Percentiles rank a stretch among this genome's conserved stretches.
Evolutionary conservation across 1,139 yeast species (phyloP).

Genomic region (Scheffersomyces titani): DNA sequence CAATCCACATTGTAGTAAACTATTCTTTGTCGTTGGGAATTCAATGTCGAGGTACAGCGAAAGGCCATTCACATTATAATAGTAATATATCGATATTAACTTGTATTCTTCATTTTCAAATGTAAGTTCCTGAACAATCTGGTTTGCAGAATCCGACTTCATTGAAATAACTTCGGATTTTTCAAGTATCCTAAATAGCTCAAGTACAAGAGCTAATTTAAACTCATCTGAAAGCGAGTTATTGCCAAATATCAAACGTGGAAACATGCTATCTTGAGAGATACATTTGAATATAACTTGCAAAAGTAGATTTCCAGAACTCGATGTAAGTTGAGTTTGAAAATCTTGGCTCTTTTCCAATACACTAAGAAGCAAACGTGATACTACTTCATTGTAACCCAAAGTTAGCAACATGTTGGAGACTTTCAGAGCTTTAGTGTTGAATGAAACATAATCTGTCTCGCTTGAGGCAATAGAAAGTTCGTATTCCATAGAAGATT

Average conservation of each 20-base stretch:
- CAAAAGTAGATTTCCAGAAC: background rate
- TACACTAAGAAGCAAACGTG: constrained; percentile 2
- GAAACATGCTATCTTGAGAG: background rate
- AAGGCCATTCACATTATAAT: constrained; percentile 23
- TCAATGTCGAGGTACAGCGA: constrained; percentile 10
- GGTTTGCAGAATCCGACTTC: constrained; percentile 15
- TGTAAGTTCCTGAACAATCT: constrained; percentile 11
- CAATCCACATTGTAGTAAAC: constrained; percentile 20
- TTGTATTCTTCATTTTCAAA: constrained; percentile 12
- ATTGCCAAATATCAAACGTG: background rate
- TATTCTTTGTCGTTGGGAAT: constrained; percentile 1
- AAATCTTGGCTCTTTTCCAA: background rate
- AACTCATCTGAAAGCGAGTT: background rate
- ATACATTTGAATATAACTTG: background rate
- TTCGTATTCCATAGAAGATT: constrained; percentile 23
- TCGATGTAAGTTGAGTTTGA: background rate
- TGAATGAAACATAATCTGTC: constrained; percentile 1
- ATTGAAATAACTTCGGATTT: constrained; percentile 10
- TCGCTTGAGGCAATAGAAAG: constrained; percentile 12
- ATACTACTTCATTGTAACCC: constrained; percentile 2
- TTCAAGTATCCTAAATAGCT: constrained; percentile 5
- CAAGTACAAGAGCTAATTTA: background rate
- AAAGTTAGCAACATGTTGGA: constrained; percentile 11
- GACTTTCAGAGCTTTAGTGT: constrained; percentile 19
- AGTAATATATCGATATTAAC: constrained; percentile 17